Evolutionary conservation across 768 basidiomycete genomes (phyloP).

Genomic region (Naganishia vaughanmartiniae): DNA sequence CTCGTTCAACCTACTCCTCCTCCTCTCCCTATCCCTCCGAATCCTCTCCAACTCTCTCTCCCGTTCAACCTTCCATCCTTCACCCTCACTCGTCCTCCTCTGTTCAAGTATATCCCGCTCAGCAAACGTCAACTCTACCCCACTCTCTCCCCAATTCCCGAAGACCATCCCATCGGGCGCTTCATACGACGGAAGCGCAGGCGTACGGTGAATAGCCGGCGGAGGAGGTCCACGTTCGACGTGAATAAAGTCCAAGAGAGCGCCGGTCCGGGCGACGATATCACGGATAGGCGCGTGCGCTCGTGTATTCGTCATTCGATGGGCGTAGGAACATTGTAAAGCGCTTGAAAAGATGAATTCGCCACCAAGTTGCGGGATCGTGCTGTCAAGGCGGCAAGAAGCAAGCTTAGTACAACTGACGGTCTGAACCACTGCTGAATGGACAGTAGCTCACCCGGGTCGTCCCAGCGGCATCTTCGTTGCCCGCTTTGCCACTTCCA

Average conservation of each 20-base stretch:
- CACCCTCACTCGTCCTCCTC: slow-evolving; percentile 38
- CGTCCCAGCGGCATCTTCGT: slow-evolving; percentile 67
- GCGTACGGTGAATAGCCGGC: slow-evolving; percentile 39
- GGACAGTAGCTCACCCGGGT: slow-evolving; percentile 36
- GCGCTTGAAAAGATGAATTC: slow-evolving; percentile 73
- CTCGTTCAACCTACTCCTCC: slow-evolving; percentile 2
- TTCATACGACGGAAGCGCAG: slow-evolving; percentile 25
- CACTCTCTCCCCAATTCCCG: slow-evolving; percentile 22
- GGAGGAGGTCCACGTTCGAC: slow-evolving; percentile 45
- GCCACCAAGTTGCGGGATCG: slow-evolving; percentile 72
- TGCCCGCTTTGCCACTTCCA: slow-evolving; percentile 62
- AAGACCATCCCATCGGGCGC: slow-evolving; percentile 22
- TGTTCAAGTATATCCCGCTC: slow-evolving; percentile 10
- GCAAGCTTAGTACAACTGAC: background rate
- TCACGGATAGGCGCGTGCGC: slow-evolving; percentile 71
- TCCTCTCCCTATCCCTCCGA: slow-evolving; percentile 4
- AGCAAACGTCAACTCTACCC: background rate
- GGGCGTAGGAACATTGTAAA: slow-evolving; percentile 68
- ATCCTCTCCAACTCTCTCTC: slow-evolving; percentile 53
- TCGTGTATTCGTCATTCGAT: slow-evolving; percentile 76
- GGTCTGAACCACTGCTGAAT: background rate
- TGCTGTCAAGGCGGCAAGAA: slow-evolving; percentile 31
- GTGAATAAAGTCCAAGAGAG: slow-evolving; percentile 44
- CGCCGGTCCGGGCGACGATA: slow-evolving; percentile 66
- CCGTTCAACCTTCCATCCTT: slow-evolving; percentile 54